Evolutionary conservation across 192 early-diverging fungal genomes (phyloP).

Genomic region (Mortierella antarctica): DNA sequence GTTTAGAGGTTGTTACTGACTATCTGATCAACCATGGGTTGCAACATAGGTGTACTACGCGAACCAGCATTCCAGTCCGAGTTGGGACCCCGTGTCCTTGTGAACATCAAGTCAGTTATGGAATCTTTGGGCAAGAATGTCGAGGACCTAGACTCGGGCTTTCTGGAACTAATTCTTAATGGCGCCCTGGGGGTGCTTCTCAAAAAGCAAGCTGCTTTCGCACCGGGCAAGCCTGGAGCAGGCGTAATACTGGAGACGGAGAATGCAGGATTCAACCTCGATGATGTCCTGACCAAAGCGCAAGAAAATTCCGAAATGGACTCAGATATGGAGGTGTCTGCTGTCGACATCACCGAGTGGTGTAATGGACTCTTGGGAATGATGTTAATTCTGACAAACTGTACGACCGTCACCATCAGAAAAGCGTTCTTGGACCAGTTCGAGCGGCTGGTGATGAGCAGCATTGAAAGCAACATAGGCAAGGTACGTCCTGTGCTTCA

Average conservation of each 20-base stretch:
- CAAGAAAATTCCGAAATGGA: neutral
- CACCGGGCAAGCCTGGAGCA: conserved; percentile 21
- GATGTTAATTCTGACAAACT: conserved; percentile 45
- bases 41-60: conserved; percentile 51
- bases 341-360: conserved; percentile 45
- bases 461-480: conserved; percentile 40
- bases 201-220: conserved; percentile 41
- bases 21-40: neutral
- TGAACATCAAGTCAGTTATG: conserved; percentile 60
- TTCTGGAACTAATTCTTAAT: conserved; percentile 41
- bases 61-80: conserved; percentile 56
- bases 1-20: neutral
- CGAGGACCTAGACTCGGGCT: conserved; percentile 15
- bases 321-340: conserved; percentile 37
- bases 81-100: conserved; percentile 56
- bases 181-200: conserved; percentile 27
- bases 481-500: conserved; percentile 11
- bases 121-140: conserved; percentile 43
- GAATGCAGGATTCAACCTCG: conserved; percentile 20
- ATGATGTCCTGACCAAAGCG: neutral
- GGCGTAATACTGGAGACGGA: neutral
- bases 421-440: conserved; percentile 36
- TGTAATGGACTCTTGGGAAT: conserved; percentile 46
- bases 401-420: conserved; percentile 16
- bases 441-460: conserved; percentile 41